Conservation (phyloP, 192 early-diverging fungal genomes). For the Coemansia sp. region DNA sequence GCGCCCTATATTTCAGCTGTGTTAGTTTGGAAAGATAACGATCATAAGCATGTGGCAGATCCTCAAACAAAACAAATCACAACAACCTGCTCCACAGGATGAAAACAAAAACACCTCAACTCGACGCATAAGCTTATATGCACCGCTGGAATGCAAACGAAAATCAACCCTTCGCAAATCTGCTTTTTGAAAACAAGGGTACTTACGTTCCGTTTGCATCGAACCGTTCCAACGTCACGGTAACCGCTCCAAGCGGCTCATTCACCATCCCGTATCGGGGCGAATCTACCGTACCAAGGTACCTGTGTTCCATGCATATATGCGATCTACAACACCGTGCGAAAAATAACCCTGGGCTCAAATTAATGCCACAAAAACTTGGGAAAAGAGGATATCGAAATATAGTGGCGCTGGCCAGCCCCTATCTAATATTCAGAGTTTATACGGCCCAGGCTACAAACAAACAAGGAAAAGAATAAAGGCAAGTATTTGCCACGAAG, state of each 20-base stretch:
- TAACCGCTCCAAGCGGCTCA: slow-evolving; percentile 25
- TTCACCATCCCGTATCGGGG: slow-evolving; percentile 25
- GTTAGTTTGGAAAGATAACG: too few species aligned
- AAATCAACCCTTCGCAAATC: not conserved
- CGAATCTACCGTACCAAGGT: slow-evolving; percentile 26
- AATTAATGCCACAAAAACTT: not conserved
- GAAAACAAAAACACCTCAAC: too few species aligned
- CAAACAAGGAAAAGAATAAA: not conserved
- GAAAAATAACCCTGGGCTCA: not conserved
- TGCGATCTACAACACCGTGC: slow-evolving; percentile 6
- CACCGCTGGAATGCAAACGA: not conserved
- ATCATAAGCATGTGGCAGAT: not conserved
- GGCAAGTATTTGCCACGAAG: not conserved
- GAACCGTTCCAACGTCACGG: slow-evolving; percentile 30
- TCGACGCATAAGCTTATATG: not conserved
- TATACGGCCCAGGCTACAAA: not conserved
- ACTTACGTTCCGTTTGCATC: slow-evolving; percentile 50
- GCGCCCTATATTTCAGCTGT: not conserved
- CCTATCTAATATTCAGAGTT: not conserved
- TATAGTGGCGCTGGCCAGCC: not conserved
- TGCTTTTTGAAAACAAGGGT: not conserved
- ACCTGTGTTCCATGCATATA: slow-evolving; percentile 39
- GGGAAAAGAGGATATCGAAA: not conserved
- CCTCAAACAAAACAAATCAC: not conserved
- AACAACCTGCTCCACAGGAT: too few species aligned